Percentiles rank a stretch among this genome's conserved stretches.
phyloP scores from a whole-genome alignment of 2,329 filamentous ascomycete genomes.

The Hymenoscyphus infarciens region DNA sequence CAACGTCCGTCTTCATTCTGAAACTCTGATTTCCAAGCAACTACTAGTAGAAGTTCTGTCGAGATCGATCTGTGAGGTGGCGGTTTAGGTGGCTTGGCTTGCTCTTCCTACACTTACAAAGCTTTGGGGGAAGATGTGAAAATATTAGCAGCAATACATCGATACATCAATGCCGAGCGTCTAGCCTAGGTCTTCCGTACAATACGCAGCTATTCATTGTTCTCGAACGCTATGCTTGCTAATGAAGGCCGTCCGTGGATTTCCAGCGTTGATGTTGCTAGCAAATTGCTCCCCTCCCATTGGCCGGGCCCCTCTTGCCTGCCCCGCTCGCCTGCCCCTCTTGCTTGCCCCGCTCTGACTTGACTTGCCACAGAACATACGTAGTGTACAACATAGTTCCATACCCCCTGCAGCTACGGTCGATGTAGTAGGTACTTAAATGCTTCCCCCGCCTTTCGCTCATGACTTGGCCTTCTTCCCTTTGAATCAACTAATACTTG shows the following conservation, averaged over 20 bases:
- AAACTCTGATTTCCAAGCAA: not conserved
- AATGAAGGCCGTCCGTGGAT: not conserved
- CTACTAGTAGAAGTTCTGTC: too few species aligned
- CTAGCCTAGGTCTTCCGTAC: too few species aligned
- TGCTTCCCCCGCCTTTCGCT: constrained; percentile 4
- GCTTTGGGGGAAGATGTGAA: not conserved
- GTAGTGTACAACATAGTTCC: too few species aligned
- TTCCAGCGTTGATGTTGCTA: constrained; percentile 1
- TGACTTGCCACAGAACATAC: not conserved
- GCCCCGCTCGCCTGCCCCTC: not conserved
- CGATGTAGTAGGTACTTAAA: constrained; percentile 7
- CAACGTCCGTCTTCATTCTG: not conserved
- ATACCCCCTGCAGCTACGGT: not conserved
- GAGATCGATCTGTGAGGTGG: not conserved
- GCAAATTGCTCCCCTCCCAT: not conserved
- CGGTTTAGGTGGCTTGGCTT: not conserved
- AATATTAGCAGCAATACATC: not conserved
- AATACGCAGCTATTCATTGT: not conserved
- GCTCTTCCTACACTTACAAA: not conserved
- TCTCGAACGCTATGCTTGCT: not conserved
- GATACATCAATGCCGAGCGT: not conserved
- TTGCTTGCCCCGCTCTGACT: not conserved
- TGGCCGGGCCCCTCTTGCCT: not conserved
- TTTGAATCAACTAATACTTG: not conserved
- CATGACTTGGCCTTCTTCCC: not conserved